Conservation (phyloP, 75 land plant species). For the Sequoia sempervirens region DNA sequence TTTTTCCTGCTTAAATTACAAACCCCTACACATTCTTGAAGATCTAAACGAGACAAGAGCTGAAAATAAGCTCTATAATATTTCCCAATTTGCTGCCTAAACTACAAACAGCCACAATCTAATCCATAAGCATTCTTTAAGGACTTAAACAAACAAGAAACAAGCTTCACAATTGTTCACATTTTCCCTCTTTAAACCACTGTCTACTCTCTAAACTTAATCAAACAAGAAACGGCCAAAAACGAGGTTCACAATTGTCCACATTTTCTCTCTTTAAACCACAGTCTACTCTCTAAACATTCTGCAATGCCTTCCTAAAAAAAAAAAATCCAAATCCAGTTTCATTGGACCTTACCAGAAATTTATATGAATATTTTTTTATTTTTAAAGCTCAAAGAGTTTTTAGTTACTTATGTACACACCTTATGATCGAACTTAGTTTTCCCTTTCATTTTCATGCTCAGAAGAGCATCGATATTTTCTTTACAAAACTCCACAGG, state of each 20-base stretch:
- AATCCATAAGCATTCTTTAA: neutral
- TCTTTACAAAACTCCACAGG: conserved; percentile 29
- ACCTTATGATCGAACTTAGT: conserved; percentile 74
- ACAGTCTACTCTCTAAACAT: neutral
- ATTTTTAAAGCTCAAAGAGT: neutral
- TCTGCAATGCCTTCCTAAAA: neutral
- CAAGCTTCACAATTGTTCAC: neutral
- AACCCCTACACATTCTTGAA: neutral
- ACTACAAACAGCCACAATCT: neutral
- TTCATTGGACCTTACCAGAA: too few species aligned
- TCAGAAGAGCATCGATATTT: conserved; percentile 50
- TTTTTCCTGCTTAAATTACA: neutral
- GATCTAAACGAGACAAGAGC: neutral
- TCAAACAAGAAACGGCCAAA: neutral
- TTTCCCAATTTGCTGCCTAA: neutral
- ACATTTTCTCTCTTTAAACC: neutral
- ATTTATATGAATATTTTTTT: too few species aligned
- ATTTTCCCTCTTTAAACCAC: neutral
- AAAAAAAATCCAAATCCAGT: neutral
- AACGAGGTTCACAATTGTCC: neutral
- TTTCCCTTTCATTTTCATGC: conserved; percentile 59
- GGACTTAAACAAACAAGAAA: neutral
- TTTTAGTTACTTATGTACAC: neutral
- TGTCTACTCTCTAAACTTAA: neutral
- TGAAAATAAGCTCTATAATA: neutral